Base-by-base conservation (phyloP, 176 grass and related monocot genomes). In the Hordeum vulgare region DNA sequence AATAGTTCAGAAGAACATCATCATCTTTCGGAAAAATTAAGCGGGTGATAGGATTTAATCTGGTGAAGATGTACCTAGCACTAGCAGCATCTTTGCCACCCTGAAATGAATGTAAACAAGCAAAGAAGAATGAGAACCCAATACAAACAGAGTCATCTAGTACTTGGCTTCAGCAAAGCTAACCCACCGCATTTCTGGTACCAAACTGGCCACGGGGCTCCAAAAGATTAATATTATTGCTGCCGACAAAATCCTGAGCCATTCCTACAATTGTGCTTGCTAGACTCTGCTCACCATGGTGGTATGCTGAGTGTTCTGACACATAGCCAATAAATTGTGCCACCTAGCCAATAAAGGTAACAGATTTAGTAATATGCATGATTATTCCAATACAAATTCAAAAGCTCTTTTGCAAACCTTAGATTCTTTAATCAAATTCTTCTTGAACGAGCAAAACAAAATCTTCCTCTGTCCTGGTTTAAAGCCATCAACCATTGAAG, bases 211-310 rank as follows among this genome's bases (percentile, higher is more conserved):
- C 96, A 62, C 66, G 58, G 49, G 93, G 93, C n/a, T 36, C 61
- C 72, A 99, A 75, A 15, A 99, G 89, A 53, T 90, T 94, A 24
- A 99, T 89, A 26, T 99, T 96, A 83, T 99, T 99, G 85, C 89
- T 94, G 28, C 96, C 93, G 40, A 96, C 96, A 81, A 96, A 99
- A 75, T 85, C 82, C 88, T 99, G 96, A 80, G 96, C 96, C 96
- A 99, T 99, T 83, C 93, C 93, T 89, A 95, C 17, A 33, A 96
- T 96, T 6, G 96, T 99, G 39, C 91, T 83, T 51, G 85, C 87
- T 47, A 99, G 79, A 83, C 89, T 94, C 77, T 95, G 93, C 44
- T 99, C 89, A 31, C 87, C 96, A 54, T 96, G 93, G 80, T 99
- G 87, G 78, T 96, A 96, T 20, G 93, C 96, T 7, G 96, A 94